These are phyloP conservation scores for Boletus bicolor DNA, from an alignment of 768 basidiomycete genomes.

Conservation along the genomic window DNA sequence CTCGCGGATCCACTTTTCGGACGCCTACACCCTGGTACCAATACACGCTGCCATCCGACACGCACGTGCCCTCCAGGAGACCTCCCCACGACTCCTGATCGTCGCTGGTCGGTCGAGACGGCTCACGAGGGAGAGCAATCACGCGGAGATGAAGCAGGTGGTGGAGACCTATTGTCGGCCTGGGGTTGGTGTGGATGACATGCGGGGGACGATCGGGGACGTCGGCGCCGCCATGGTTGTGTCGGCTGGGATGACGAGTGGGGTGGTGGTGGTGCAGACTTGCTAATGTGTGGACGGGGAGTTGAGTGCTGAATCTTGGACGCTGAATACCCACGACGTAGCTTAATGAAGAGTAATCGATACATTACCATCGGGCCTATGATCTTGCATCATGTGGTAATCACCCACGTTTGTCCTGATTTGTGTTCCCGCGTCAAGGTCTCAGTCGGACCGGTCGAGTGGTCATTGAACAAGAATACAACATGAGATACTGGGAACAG, in stretches of 20 bases:
- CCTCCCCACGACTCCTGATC: constrained; percentile 48
- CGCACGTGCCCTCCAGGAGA: constrained; percentile 32
- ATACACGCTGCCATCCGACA: constrained; percentile 53
- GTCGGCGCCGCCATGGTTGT: constrained; percentile 79
- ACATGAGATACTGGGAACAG: not conserved
- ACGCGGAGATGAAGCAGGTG: constrained; percentile 63
- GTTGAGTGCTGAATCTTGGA: not conserved
- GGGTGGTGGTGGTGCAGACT: constrained; percentile 69
- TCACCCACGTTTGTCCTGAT: not conserved
- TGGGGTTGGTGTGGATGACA: constrained; percentile 20
- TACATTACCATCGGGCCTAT: not conserved
- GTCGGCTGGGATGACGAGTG: constrained; percentile 44
- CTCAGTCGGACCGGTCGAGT: not conserved
- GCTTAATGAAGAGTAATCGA: not conserved
- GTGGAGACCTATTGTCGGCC: constrained; percentile 40
- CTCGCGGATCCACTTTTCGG: constrained; percentile 63
- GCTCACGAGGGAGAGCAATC: constrained; percentile 70
- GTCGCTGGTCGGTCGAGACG: constrained; percentile 73
- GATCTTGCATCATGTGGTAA: not conserved
- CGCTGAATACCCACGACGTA: not conserved
- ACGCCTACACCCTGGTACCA: constrained; percentile 45
- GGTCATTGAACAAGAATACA: not conserved
- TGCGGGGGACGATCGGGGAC: constrained; percentile 83
- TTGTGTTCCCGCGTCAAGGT: not conserved
- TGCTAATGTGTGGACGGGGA: constrained; percentile 28